Base-by-base conservation (phyloP, 2,329 filamentous ascomycete genomes). In the Gaeumannomyces tritici region DNA sequence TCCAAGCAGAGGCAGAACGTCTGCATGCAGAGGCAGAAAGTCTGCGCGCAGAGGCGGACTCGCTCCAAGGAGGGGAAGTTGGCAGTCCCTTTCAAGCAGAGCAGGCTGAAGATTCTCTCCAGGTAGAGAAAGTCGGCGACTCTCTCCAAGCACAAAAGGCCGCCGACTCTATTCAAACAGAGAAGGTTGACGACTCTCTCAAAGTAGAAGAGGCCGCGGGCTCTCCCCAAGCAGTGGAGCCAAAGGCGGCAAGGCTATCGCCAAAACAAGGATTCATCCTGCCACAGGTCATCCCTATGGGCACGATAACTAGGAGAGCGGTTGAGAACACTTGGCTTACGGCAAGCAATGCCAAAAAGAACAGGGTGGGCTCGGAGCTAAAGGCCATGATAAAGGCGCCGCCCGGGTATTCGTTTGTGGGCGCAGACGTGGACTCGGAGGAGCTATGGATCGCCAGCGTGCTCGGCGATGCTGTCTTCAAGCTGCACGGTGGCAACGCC, bases 241-340 rank as follows among this genome's bases (percentile, higher is more conserved):
- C 57, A 42, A 66, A 68, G 63, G 67, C 54, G 65, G 47, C 26
- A 7, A 13, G 28, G 6, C 21, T 21, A 24, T 66, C 71, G 0
- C 63, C 71, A 26, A 68, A 67, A 24, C 74, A 68, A n/a, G 95
- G 95, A 1, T 96, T 91, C 70, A 99, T 99, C 65, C 75, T 99
- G 26, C 95, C 95, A 0, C 95, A 99, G 70, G 81, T 99, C 64
- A 97, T 99, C 62, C 95, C 95, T 0, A 99, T 99, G 95, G 95
- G 95, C 21, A 99, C 96, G 8, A 91, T 99, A 66, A 99, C 95
- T 2, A 85, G 95, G 61, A 84, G 95, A 70, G 91, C 93, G 0
- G 95, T 99, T 8, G 95, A 99, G 70, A 98, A 97, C 66, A 99
- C 95, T 0, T 99, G 96, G 95, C 83, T 99, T 58, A 99, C 95